Conservation (phyloP, 2,329 filamentous ascomycete species). For the Taxawa tesnikishii region DNA sequence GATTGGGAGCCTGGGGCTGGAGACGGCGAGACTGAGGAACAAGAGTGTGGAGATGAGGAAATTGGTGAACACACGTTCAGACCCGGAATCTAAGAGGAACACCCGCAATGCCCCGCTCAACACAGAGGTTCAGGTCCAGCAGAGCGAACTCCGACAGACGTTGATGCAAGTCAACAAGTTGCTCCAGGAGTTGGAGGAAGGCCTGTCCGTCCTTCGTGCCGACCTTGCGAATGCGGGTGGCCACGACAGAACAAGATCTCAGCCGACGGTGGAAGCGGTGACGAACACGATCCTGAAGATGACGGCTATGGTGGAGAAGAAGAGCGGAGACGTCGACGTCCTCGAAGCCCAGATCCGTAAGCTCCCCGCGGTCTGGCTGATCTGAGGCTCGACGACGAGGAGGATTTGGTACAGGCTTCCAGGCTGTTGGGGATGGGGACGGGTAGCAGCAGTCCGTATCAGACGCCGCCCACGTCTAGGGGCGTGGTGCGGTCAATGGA, state of each 20-base stretch:
- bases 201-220: constrained; percentile 64
- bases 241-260: constrained; percentile 34
- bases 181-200: constrained; percentile 69
- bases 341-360: constrained; percentile 78
- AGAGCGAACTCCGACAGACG: constrained; percentile 69
- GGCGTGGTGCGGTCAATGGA: constrained; percentile 16
- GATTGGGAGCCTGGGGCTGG: constrained; percentile 55
- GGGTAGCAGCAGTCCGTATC: constrained; percentile 18
- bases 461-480: constrained; percentile 21
- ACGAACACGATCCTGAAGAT: constrained; percentile 85
- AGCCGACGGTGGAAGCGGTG: constrained; percentile 84
- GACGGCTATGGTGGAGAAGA: constrained; percentile 84
- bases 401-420: constrained; percentile 19
- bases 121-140: constrained; percentile 70
- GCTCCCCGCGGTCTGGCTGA: constrained; percentile 29
- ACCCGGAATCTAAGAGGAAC: constrained; percentile 54
- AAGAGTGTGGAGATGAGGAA: constrained; percentile 70
- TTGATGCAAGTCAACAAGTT: constrained; percentile 62
- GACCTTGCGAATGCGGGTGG: constrained; percentile 48
- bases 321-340: constrained; percentile 80
- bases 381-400: constrained; percentile 17
- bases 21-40: constrained; percentile 58
- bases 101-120: constrained; percentile 63
- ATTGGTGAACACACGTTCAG: constrained; percentile 56
- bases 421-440: constrained; percentile 14